phyloP scores from a whole-genome alignment of 495 filamentous ascomycete species.

The Neurospora sp. region DNA sequence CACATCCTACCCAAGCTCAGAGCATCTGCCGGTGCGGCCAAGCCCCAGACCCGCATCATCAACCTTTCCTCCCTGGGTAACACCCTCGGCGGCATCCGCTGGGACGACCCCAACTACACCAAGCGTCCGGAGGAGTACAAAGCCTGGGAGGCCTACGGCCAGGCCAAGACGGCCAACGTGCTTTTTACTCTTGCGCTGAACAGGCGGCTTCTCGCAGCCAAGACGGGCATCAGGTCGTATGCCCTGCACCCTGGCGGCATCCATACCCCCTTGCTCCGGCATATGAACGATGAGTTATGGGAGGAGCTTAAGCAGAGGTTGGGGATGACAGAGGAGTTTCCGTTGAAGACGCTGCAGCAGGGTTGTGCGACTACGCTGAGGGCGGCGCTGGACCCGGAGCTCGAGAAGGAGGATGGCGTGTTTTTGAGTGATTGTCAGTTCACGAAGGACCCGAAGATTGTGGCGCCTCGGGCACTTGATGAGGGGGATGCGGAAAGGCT shows the following conservation, averaged over 20 bases:
- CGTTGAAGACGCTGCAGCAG: constrained; percentile 29
- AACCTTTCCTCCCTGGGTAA: constrained; percentile 33
- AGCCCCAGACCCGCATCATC: constrained; percentile 18
- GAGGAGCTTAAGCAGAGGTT: constrained; percentile 18
- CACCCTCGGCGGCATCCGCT: constrained; percentile 32
- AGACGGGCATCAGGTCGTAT: constrained; percentile 21
- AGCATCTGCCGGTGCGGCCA: constrained; percentile 10
- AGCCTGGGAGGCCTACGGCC: constrained; percentile 41
- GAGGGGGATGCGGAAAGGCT: constrained; percentile 29
- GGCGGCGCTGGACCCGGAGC: constrained; percentile 31
- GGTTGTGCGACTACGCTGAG: constrained; percentile 30
- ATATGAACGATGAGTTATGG: constrained; percentile 13
- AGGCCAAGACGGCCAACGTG: constrained; percentile 50
- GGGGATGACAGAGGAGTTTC: neutral
- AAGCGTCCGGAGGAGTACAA: constrained; percentile 25
- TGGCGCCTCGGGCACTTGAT: constrained; percentile 35
- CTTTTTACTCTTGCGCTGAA: constrained; percentile 45
- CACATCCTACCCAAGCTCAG: constrained; percentile 40
- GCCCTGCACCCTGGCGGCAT: constrained; percentile 38
- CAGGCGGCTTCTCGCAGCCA: constrained; percentile 21
- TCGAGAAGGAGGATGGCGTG: constrained; percentile 26
- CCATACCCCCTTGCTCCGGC: constrained; percentile 21
- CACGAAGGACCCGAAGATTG: constrained; percentile 16
- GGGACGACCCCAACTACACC: constrained; percentile 41
- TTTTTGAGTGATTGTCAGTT: constrained; percentile 29